Evolutionary conservation across 768 basidiomycete genomes (phyloP).

Genomic region (Russula vinacea): DNA sequence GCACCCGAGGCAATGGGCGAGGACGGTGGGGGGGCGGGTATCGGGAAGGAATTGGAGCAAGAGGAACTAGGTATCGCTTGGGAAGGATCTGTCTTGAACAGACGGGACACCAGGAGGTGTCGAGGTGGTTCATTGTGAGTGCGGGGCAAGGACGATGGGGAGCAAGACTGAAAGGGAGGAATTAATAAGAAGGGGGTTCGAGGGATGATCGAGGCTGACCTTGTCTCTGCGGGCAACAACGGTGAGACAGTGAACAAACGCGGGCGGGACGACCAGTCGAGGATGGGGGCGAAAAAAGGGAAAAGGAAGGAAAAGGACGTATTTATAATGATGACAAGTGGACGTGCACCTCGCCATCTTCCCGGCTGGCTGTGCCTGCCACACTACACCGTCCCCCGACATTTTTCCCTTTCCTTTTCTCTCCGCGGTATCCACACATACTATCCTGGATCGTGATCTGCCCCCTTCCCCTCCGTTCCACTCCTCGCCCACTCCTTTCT

Average conservation of each 20-base stretch:
- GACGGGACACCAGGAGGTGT: conserved; percentile 76
- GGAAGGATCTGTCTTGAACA: conserved; percentile 78
- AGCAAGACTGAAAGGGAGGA: conserved; percentile 1
- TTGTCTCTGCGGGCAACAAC: conserved; percentile 19
- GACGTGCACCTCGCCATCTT: conserved; percentile 8
- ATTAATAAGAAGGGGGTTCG: conserved; percentile 17
- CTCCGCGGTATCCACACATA: conserved; percentile 16
- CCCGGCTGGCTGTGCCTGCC: conserved; percentile 27
- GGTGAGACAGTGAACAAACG: conserved; percentile 14
- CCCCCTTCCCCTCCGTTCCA: not conserved
- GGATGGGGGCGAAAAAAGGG: conserved; percentile 28
- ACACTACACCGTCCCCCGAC: conserved; percentile 13
- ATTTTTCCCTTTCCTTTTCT: conserved; percentile 15
- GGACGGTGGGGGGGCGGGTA: conserved; percentile 42
- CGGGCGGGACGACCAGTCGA: conserved; percentile 15
- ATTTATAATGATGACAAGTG: conserved; percentile 21
- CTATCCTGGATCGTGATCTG: conserved; percentile 22
- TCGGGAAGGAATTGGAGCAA: conserved; percentile 35
- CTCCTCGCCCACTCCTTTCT: not conserved
- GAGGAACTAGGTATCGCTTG: conserved; percentile 59
- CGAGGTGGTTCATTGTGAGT: conserved; percentile 39
- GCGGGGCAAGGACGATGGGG: not conserved
- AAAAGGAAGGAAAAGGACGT: conserved; percentile 24
- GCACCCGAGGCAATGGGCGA: conserved; percentile 42
- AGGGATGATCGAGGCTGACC: conserved; percentile 23